These are phyloP conservation scores for Hypoxylon crocopeplum DNA, from an alignment of 495 filamentous ascomycete genomes.

Conservation along the genomic window DNA sequence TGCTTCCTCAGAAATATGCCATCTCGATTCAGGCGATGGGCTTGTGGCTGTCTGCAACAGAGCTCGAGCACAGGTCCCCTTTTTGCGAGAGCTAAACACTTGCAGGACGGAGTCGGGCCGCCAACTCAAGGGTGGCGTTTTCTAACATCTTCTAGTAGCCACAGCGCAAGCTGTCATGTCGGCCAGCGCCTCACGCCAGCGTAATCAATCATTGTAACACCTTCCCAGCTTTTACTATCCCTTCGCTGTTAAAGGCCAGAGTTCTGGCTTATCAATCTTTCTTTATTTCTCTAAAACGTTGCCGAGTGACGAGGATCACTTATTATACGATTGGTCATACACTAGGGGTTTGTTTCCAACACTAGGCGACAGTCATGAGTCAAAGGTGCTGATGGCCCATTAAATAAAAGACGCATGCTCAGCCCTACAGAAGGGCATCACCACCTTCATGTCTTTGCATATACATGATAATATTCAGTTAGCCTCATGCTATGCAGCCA, in stretches of 20 bases:
- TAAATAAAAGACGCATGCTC: too few relatives aligned
- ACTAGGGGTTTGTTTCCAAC: background rate
- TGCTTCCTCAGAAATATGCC: background rate
- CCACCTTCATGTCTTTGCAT: too few relatives aligned
- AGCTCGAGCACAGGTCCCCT: background rate
- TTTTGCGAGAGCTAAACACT: background rate
- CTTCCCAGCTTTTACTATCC: background rate
- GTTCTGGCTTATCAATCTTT: background rate
- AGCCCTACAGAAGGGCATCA: too few relatives aligned
- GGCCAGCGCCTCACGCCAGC: conserved; percentile 4
- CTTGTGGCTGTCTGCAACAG: background rate
- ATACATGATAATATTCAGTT: too few relatives aligned
- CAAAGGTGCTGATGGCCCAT: too few relatives aligned
- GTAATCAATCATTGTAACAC: background rate
- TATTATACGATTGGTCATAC: background rate
- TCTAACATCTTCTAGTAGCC: background rate
- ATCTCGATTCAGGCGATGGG: background rate
- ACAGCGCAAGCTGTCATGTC: conserved; percentile 1
- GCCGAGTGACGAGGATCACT: background rate
- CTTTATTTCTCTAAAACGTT: background rate
- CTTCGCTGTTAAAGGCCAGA: background rate
- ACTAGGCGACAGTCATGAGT: too few relatives aligned
- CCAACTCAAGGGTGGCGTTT: background rate
- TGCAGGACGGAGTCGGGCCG: background rate
- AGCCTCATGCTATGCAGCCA: too few relatives aligned